Percentiles rank a stretch among this genome's conserved stretches.
Conservation (phyloP, 306 rosid genomes). For the Spatholobus suberectus region DNA sequence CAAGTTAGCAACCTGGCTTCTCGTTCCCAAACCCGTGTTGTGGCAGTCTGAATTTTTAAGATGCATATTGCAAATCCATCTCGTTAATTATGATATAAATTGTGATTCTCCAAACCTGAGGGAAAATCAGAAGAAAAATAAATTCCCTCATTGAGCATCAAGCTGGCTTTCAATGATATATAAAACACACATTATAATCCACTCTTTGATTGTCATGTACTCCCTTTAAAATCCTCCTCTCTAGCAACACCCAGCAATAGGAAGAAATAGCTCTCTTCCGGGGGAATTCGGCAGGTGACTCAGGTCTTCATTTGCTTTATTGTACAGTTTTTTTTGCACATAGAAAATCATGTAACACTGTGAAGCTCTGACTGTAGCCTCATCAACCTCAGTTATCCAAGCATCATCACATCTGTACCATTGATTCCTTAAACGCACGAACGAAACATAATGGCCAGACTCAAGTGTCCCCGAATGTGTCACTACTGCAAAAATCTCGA, state of each 20-base stretch:
- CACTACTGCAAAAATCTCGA: conserved; percentile 83
- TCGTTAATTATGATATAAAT: background rate
- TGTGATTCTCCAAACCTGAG: conserved; percentile 26
- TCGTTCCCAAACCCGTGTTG: background rate
- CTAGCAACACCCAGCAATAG: conserved; percentile 64
- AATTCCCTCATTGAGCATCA: conserved; percentile 21
- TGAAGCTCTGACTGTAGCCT: conserved; percentile 76
- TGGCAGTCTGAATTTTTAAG: background rate
- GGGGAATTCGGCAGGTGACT: conserved; percentile 56
- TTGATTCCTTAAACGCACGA: conserved; percentile 65
- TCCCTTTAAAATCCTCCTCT: conserved; percentile 18
- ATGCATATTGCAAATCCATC: conserved; percentile 27
- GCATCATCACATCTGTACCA: conserved; percentile 96
- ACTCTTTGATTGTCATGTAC: conserved; percentile 18
- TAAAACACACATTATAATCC: background rate
- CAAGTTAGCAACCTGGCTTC: conserved; percentile 27
- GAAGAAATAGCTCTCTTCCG: conserved; percentile 54
- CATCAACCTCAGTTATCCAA: conserved; percentile 90
- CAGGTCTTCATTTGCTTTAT: conserved; percentile 60
- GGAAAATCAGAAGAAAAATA: conserved; percentile 22
- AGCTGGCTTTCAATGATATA: background rate
- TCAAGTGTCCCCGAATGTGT: conserved; percentile 88
- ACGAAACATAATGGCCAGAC: conserved; percentile 87
- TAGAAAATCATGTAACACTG: conserved; percentile 94
- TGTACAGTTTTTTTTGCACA: conserved; percentile 61